phyloP scores from a whole-genome alignment of 139 green algal genomes.

The Marvania coccoides region DNA sequence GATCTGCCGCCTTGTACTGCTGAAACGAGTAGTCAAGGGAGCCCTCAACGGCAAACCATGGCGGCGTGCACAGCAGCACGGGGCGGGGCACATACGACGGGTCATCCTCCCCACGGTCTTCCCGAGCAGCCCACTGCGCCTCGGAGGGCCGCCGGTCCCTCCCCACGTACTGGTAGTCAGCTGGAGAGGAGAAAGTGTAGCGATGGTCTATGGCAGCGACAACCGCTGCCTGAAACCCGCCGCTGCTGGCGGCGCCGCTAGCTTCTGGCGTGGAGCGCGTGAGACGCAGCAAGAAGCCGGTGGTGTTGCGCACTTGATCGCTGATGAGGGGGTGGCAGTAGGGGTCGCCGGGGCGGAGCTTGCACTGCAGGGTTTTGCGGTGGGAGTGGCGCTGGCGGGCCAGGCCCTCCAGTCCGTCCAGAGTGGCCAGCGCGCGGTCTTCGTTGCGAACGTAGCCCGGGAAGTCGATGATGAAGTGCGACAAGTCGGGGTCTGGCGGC shows the following conservation, averaged over 20 bases:
- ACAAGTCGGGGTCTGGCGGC: too few relatives aligned
- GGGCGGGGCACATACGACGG: slow-evolving; percentile 5
- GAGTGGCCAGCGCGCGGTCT: slow-evolving; percentile 15
- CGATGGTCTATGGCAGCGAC: neutral
- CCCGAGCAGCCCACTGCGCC: neutral
- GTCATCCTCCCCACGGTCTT: neutral
- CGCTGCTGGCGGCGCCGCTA: neutral
- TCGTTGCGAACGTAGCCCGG: slow-evolving; percentile 18
- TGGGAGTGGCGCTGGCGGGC: slow-evolving; percentile 10
- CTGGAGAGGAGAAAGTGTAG: neutral
- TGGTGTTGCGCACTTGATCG: neutral
- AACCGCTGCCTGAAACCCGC: neutral
- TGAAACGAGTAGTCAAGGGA: slow-evolving; percentile 20
- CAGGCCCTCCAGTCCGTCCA: slow-evolving; percentile 15
- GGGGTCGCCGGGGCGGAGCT: slow-evolving; percentile 9
- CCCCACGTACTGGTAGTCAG: slow-evolving; percentile 15
- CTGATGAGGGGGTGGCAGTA: slow-evolving; percentile 12
- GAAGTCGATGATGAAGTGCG: slow-evolving; percentile 13
- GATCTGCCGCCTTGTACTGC: neutral
- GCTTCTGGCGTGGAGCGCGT: neutral
- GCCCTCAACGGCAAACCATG: slow-evolving; percentile 16
- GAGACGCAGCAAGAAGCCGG: slow-evolving; percentile 11
- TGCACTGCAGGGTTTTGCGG: slow-evolving; percentile 3
- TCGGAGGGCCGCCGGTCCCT: neutral
- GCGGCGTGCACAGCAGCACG: slow-evolving; percentile 15